Conservation (phyloP, 495 filamentous ascomycete species). For the Penicillium subrubescens region DNA sequence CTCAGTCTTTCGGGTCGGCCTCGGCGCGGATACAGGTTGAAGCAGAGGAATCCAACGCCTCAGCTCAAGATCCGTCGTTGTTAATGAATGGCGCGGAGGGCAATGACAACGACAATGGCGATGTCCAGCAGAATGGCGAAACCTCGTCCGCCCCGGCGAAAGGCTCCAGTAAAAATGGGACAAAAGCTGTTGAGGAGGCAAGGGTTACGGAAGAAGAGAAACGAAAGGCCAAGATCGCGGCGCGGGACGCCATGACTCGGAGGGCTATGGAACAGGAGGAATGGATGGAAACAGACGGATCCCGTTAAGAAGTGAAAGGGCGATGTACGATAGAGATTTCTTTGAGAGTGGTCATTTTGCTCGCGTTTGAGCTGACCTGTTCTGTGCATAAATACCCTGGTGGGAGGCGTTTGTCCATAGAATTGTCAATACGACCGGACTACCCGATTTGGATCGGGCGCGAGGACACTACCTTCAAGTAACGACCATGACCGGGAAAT, state of each 20-base stretch:
- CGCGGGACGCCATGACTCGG: conserved; percentile 40
- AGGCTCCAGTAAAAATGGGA: too few relatives aligned
- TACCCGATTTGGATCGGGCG: background rate
- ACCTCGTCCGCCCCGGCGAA: background rate
- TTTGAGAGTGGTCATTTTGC: background rate
- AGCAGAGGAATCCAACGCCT: background rate
- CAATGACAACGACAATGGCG: background rate
- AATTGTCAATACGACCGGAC: background rate
- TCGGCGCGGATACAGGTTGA: background rate
- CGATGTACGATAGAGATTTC: background rate
- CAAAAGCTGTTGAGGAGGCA: background rate
- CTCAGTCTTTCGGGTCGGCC: conserved; percentile 10
- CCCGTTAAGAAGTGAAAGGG: conserved; percentile 14
- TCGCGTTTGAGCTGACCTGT: background rate
- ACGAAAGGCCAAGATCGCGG: conserved; percentile 42
- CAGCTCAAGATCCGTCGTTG: background rate
- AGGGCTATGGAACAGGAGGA: conserved; percentile 49
- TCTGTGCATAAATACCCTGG: background rate
- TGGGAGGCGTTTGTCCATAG: background rate
- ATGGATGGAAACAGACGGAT: conserved; percentile 41
- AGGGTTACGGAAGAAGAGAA: conserved; percentile 24
- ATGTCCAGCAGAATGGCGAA: background rate
- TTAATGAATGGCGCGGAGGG: background rate
- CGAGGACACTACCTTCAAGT: background rate
- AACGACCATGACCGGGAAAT: background rate